Evolutionary conservation across 176 grass and related monocot species (phyloP), one percentile per base, ranked within the genome.

Genomic region (Tillandsia fasciculata): DNA sequence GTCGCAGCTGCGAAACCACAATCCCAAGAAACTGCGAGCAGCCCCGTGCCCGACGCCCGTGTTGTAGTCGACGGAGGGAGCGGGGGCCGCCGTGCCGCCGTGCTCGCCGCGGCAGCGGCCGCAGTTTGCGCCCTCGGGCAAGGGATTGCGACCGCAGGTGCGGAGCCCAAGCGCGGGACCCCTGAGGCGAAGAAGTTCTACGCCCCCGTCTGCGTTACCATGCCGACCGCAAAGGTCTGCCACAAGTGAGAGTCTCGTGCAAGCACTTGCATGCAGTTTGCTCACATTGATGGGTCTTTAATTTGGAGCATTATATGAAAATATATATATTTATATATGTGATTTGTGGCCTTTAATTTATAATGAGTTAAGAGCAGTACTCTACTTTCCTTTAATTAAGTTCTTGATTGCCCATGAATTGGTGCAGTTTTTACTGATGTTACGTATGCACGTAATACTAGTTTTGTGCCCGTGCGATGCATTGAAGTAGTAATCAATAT

Each of bases 181-280:
- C 52, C 83, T 2, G 86, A 89, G 74, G 90, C 80, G 51, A 92
- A 83, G 82, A 88, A 88, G 75, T 73, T 85, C 68, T 92, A 86
- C 78, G 86, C 80, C 48, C n/a, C 85, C 48, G 28, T 88, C 82
- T 88, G 90, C 83, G 74, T 92, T 77, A 92, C 85, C 80, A 83
- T 92, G 90, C 83, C 86, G 68, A 86, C 77, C 61, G 90, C 90
- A 79, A 92, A 73, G 86, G 26, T 92, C 78, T 92, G 77, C 80
- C 80, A 74, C 83, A 85, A 80, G 75, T 92, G 71, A 87, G 76
- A 11, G 52, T 0, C 52, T 56, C 52, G 3, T 53, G 12, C 8
- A 14, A 42, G 3, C 33, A 42, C 33, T 5, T 42, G 33, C 33
- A 42, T 42, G 0, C 6, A 42, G 33, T 42, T 42, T 42, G 33